Evolutionary conservation across 768 basidiomycete genomes (phyloP), one percentile per base, ranked within the genome.

Genomic region (Auriscalpium orientale): DNA sequence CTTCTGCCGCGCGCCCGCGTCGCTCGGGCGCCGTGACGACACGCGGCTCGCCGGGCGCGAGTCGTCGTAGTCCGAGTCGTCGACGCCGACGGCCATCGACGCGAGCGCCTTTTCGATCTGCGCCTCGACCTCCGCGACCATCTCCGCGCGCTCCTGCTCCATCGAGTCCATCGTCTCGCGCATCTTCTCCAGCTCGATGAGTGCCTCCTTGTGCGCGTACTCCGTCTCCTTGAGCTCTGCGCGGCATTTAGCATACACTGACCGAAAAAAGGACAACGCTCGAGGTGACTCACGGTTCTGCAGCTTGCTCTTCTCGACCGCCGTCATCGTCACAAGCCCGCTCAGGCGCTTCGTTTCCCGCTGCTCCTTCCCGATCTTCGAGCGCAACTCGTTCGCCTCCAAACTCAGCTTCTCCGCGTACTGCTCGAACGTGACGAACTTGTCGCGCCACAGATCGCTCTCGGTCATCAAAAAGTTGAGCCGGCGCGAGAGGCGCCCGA

Each of bases 381-480:
- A 70, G 61, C 91, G 79, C 61, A 97, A 74, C 56, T 95, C 91
- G 35, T 80, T 82, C 38, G 93, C 92, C 70, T 97, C 94, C 16
- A 76, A 78, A 63, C 89, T 91, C 34, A 97, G 78, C 65, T 89
- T 87, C 74, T 95, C 93, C 8, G 94, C 93, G 66, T 95, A 94
- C 69, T 87, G 85, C 69, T 97, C 94, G 62, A 97, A 95, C 13
- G 89, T 87, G 51, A 94, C 89, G 63, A 95, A 95, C 67, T 94
- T 95, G 71, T 93, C 88, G 58, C 91, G 78, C 92, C 93, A 95
- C 48, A 92, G 72, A 64, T 92, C 90, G 6, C 84, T 84, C 70
- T 92, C 91, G 1, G 90, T 91, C 88, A 93, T 91, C 64, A 94
- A 75, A 76, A 92, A 94, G 72, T 92, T 92, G 61, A 94, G 80